Percentiles rank a stretch among this genome's conserved stretches.
Evolutionary conservation across 139 green algal species (phyloP).

Genomic region (Chlorella sorokiniana): DNA sequence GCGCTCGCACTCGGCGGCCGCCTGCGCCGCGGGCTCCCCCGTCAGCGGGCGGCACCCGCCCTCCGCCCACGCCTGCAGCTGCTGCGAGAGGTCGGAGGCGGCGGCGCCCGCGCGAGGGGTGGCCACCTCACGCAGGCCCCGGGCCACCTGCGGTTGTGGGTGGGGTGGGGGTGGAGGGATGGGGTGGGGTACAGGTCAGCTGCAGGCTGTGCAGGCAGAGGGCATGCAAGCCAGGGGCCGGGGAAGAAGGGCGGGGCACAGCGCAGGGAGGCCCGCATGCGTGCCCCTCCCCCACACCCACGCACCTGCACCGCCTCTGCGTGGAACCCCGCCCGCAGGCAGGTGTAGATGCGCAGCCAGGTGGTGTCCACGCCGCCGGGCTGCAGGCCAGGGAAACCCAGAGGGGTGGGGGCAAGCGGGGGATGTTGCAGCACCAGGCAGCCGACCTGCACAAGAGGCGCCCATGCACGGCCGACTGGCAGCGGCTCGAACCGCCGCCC

Average conservation of each 20-base stretch:
- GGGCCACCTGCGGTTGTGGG: constrained; percentile 17
- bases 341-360: constrained; percentile 78
- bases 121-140: constrained; percentile 31
- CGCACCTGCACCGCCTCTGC: constrained; percentile 61
- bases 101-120: constrained; percentile 38
- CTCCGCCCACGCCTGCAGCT: constrained; percentile 46
- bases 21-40: constrained; percentile 14
- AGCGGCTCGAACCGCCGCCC: neutral
- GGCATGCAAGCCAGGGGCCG: neutral
- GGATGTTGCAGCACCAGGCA: neutral
- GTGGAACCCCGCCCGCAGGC: constrained; percentile 69
- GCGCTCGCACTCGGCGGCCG: constrained; percentile 65
- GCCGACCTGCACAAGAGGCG: no score
- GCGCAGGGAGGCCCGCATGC: no score
- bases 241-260: neutral
- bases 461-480: no score
- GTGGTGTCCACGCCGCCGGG: constrained; percentile 75
- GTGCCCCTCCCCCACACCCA: constrained; percentile 17
- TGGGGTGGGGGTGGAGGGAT: neutral
- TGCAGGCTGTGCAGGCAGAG: no score
- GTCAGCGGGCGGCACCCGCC: constrained; percentile 31
- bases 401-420: neutral
- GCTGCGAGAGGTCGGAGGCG: constrained; percentile 15
- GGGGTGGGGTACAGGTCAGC: neutral
- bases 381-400: neutral